These are phyloP conservation scores for Phytophthora crassamura DNA, from an alignment of 352 stramenopile genomes.

Conservation along the genomic window DNA sequence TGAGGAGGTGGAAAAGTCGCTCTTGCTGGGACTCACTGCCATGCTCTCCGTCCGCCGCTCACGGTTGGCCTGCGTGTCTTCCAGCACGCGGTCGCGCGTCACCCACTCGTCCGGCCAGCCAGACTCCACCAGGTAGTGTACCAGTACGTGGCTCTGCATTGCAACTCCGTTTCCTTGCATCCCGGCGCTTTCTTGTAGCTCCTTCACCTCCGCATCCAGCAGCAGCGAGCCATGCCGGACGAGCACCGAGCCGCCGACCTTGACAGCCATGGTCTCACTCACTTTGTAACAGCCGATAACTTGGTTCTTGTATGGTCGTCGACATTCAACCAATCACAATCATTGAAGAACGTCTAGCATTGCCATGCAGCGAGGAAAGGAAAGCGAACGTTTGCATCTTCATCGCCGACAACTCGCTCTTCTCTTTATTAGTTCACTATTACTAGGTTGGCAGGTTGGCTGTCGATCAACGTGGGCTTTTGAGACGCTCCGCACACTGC, in stretches of 20 bases:
- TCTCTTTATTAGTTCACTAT: conserved; percentile 38
- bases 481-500: too few species aligned
- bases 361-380: neutral
- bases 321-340: conserved; percentile 35
- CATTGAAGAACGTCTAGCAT: conserved; percentile 10
- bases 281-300: conserved; percentile 6
- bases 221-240: conserved; percentile 71
- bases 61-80: conserved; percentile 63
- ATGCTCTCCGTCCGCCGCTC: conserved; percentile 58
- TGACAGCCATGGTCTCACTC: conserved; percentile 34
- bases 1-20: conserved; percentile 52
- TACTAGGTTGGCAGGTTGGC: conserved; percentile 24
- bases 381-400: conserved; percentile 2
- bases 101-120: conserved; percentile 91
- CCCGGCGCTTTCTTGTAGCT: conserved; percentile 24
- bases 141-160: conserved; percentile 59
- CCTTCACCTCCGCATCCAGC: conserved; percentile 79
- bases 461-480: neutral
- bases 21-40: conserved; percentile 40
- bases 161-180: neutral
- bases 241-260: conserved; percentile 64
- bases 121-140: conserved; percentile 86
- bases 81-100: conserved; percentile 52
- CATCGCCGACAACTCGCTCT: conserved; percentile 13
- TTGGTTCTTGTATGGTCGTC: conserved; percentile 15